Conservation (phyloP, 2,329 filamentous ascomycete species). For the Tolypocladium album region DNA sequence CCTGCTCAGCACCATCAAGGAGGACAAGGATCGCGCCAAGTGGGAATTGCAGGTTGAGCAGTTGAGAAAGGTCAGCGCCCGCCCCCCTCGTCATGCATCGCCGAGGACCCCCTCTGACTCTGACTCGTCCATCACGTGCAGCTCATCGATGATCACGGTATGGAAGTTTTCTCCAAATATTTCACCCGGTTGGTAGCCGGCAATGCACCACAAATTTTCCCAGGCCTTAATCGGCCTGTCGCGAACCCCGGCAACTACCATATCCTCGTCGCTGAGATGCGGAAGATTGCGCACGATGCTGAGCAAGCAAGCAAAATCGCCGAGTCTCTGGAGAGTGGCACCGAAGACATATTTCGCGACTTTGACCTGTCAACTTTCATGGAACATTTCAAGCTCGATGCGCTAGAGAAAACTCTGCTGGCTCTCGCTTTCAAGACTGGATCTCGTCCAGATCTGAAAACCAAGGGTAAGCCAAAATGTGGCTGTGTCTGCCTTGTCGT, state of each 20-base stretch:
- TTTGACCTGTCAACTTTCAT: constrained; percentile 95
- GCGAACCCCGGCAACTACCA: constrained; percentile 75
- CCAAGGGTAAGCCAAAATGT: constrained; percentile 59
- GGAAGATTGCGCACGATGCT: constrained; percentile 70
- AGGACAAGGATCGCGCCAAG: constrained; percentile 83
- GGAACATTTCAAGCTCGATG: constrained; percentile 90
- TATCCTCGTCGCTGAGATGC: constrained; percentile 72
- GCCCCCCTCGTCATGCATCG: background rate
- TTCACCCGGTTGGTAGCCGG: constrained; percentile 85
- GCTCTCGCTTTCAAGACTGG: constrained; percentile 80
- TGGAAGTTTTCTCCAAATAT: constrained; percentile 97
- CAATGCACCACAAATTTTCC: constrained; percentile 88
- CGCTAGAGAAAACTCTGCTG: constrained; percentile 76
- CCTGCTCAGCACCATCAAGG: constrained; percentile 85
- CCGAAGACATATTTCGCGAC: constrained; percentile 88
- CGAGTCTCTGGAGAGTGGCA: constrained; percentile 81
- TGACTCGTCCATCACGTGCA: constrained; percentile 25
- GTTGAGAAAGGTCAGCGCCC: constrained; percentile 68
- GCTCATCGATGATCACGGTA: constrained; percentile 95
- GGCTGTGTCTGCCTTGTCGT: constrained; percentile 11
- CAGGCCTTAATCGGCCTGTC: constrained; percentile 60
- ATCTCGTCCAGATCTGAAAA: constrained; percentile 70
- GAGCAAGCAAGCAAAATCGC: constrained; percentile 85
- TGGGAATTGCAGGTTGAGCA: constrained; percentile 88
- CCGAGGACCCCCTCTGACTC: constrained; percentile 7